These are phyloP conservation scores for Diplogelasinospora grovesii DNA, from an alignment of 495 filamentous ascomycete species.

Conservation along the genomic window DNA sequence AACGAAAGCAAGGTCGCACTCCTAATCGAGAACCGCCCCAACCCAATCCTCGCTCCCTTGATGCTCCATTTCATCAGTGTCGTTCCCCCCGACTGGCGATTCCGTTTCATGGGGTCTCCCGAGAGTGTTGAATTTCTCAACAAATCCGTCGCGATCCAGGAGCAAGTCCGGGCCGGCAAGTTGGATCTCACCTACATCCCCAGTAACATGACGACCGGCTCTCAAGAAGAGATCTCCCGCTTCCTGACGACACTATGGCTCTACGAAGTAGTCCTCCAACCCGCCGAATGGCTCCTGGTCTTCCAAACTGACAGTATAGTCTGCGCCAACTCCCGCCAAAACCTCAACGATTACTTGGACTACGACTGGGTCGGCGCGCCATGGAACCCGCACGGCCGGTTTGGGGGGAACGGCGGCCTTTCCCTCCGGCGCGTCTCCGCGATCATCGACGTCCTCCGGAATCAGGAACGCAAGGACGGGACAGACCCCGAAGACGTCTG, in stretches of 20 bases:
- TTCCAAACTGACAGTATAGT: conserved; percentile 47
- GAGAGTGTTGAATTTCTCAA: conserved; percentile 33
- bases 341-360: conserved; percentile 41
- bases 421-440: conserved; percentile 39
- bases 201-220: conserved; percentile 33
- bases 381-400: conserved; percentile 35
- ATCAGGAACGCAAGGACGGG: conserved; percentile 30
- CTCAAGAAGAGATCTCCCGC: conserved; percentile 38
- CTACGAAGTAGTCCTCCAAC: conserved; percentile 36
- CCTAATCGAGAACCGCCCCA: conserved; percentile 42
- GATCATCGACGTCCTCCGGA: conserved; percentile 39
- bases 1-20: conserved; percentile 45
- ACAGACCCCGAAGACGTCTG: conserved; percentile 44
- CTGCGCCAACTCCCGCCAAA: conserved; percentile 39
- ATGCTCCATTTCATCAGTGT: conserved; percentile 47
- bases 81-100: conserved; percentile 48
- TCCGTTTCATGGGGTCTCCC: conserved; percentile 42
- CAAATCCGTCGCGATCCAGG: conserved; percentile 29
- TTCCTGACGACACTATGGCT: conserved; percentile 42
- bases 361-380: conserved; percentile 50
- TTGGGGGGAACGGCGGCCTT: conserved; percentile 45
- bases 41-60: conserved; percentile 37
- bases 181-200: conserved; percentile 42
- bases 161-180: conserved; percentile 34
- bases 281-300: conserved; percentile 39